These are phyloP conservation scores for Alternaria novae-zelandiae DNA, from an alignment of 2,329 filamentous ascomycete genomes.

Conservation along the genomic window DNA sequence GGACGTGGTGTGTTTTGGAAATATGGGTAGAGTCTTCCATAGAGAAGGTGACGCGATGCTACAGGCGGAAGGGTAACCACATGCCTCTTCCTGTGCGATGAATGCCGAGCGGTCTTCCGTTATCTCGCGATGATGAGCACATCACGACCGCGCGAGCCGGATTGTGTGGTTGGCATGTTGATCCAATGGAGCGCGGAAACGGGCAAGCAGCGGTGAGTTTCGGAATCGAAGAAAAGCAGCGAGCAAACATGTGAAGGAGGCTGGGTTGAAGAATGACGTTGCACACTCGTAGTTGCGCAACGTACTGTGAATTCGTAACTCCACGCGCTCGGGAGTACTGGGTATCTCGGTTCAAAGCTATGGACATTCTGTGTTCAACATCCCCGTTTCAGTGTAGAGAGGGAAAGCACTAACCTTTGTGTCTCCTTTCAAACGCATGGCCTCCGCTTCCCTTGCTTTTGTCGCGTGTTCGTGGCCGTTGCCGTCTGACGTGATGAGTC, in stretches of 20 bases:
- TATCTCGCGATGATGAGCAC: constrained; percentile 9
- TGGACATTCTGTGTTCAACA: constrained; percentile 18
- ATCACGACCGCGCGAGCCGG: neutral
- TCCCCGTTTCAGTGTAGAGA: constrained; percentile 9
- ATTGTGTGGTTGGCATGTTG: neutral
- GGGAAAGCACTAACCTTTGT: constrained; percentile 18
- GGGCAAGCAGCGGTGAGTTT: constrained; percentile 2
- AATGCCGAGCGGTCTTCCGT: constrained; percentile 1
- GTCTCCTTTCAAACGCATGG: constrained; percentile 8
- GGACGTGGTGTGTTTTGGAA: constrained; percentile 27
- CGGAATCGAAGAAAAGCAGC: constrained; percentile 1
- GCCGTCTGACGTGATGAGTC: neutral
- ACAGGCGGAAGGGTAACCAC: constrained; percentile 22
- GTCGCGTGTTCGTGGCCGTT: neutral
- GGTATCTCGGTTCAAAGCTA: constrained; percentile 27
- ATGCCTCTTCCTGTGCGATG: constrained; percentile 25
- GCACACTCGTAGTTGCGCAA: constrained; percentile 1
- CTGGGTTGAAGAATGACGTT: neutral
- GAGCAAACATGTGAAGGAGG: neutral
- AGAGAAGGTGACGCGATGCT: constrained; percentile 14
- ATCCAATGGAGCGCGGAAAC: constrained; percentile 2
- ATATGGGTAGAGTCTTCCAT: constrained; percentile 3
- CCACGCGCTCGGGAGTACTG: constrained; percentile 15
- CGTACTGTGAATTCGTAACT: constrained; percentile 12
- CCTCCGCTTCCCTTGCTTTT: neutral